Percentiles rank a stretch among this genome's conserved stretches.
Conservation (phyloP, 192 early-diverging fungal species). For the Entrophospora sp. region DNA sequence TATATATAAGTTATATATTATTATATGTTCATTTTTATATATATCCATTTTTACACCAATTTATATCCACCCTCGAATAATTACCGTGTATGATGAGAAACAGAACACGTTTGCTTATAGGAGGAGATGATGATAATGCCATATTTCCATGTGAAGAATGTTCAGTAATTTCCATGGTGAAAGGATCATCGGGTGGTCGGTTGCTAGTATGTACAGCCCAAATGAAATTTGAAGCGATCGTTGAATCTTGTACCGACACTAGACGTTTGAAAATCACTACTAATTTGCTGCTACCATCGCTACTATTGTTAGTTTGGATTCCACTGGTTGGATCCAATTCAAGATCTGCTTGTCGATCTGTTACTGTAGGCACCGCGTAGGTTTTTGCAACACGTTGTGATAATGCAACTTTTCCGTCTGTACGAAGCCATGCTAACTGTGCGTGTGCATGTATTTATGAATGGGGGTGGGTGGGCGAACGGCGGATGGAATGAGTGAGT, state of each 20-base stretch:
- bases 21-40: no score
- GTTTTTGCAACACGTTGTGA: background rate
- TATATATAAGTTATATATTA: background rate
- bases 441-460: no score
- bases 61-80: no score
- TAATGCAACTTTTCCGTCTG: background rate
- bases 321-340: background rate
- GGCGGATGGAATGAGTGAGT: no score
- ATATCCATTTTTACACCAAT: no score
- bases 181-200: background rate
- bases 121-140: no score
- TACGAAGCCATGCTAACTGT: slow-evolving; percentile 11
- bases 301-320: background rate
- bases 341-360: slow-evolving; percentile 5
- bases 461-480: no score
- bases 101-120: background rate
- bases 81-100: no score
- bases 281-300: no score
- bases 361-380: background rate
- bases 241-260: background rate
- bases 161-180: background rate
- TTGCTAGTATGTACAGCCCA: background rate
- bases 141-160: background rate
- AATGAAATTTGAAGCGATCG: background rate
- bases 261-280: background rate